Conservation (phyloP, 345 rosid genomes). For the Euphorbia tirucalli region DNA sequence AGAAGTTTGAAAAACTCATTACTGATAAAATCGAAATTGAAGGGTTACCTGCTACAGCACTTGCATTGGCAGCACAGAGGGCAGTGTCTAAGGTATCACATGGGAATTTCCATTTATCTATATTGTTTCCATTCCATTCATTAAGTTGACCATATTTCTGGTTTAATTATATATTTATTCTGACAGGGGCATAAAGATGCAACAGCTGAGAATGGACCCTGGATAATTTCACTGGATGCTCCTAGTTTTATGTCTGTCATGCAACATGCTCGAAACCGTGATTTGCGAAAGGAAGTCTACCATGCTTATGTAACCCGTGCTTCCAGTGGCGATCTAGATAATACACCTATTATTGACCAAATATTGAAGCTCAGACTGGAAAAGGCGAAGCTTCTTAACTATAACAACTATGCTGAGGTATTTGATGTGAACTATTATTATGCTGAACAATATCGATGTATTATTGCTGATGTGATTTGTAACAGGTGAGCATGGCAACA, state of each 20-base stretch:
- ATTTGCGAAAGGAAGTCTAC: slow-evolving; percentile 81
- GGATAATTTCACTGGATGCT: slow-evolving; percentile 78
- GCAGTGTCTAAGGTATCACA: slow-evolving; percentile 74
- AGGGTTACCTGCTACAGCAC: slow-evolving; percentile 87
- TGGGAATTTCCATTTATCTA: not conserved
- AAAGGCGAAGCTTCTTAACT: slow-evolving; percentile 74
- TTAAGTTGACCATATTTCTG: not conserved
- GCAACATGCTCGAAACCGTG: slow-evolving; percentile 82
- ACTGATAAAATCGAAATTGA: slow-evolving; percentile 80
- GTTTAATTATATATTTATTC: not conserved
- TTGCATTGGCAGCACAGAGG: slow-evolving; percentile 85
- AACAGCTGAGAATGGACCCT: slow-evolving; percentile 80
- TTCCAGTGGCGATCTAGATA: slow-evolving; percentile 75
- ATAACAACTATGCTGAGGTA: slow-evolving; percentile 91
- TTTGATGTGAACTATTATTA: slow-evolving; percentile 12
- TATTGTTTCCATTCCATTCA: slow-evolving; percentile 1
- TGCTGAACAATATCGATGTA: slow-evolving; percentile 5
- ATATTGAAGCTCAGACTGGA: slow-evolving; percentile 73
- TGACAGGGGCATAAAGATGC: slow-evolving; percentile 75
- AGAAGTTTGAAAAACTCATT: slow-evolving; percentile 78
- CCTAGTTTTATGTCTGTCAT: slow-evolving; percentile 79
- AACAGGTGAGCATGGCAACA: slow-evolving; percentile 87
- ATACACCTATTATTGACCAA: slow-evolving; percentile 65
- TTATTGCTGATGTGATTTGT: slow-evolving; percentile 23
- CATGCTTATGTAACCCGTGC: slow-evolving; percentile 69